These are phyloP conservation scores for Hypoxylon fragiforme DNA, from an alignment of 495 filamentous ascomycete genomes.

Conservation along the genomic window DNA sequence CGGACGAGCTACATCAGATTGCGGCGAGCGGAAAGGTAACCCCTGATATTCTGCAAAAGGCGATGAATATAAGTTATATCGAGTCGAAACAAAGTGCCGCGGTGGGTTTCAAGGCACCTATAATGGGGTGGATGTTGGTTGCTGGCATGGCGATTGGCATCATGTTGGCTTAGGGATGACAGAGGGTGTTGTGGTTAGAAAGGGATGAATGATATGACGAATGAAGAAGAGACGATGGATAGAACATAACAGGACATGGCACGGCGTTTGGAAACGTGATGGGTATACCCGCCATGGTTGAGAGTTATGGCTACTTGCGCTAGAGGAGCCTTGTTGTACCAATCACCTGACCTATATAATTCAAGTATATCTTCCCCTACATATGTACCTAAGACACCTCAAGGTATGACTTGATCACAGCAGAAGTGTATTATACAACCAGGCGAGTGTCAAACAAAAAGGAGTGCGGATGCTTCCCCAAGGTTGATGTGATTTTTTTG, in stretches of 20 bases:
- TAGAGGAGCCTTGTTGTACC: slow-evolving; percentile 2
- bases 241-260: background rate
- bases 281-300: background rate
- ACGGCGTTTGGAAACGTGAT: slow-evolving; percentile 4
- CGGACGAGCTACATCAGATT: slow-evolving; percentile 44
- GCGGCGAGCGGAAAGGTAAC: slow-evolving; percentile 31
- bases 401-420: no score
- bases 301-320: no score
- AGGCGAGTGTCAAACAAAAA: no score
- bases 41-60: slow-evolving; percentile 24
- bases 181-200: background rate
- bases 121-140: background rate
- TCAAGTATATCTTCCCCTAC: no score
- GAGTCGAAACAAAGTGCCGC: slow-evolving; percentile 26
- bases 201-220: background rate
- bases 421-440: no score
- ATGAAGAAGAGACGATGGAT: slow-evolving; percentile 3
- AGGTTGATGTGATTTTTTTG: no score
- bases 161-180: slow-evolving; percentile 1
- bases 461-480: no score
- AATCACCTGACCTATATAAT: slow-evolving; percentile 7
- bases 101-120: background rate
- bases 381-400: no score
- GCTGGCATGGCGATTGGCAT: slow-evolving; percentile 5
- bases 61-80: slow-evolving; percentile 40